Conservation (phyloP, 2,329 filamentous ascomycete species). For the Anthostomella pinea region DNA sequence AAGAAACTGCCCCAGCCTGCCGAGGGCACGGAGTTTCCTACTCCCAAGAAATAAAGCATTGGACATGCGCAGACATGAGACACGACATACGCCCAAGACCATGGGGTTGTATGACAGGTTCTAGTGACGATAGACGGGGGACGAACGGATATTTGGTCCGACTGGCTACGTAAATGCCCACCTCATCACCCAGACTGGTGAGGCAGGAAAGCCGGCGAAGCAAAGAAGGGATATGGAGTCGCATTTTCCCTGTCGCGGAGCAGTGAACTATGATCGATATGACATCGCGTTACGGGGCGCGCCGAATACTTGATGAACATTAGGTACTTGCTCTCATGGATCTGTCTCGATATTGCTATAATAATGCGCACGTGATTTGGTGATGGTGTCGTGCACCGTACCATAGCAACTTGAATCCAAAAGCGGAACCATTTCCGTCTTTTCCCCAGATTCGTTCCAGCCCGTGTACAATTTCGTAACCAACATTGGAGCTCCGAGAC, state of each 20-base stretch:
- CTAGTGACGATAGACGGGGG: background rate
- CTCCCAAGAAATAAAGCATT: constrained; percentile 12
- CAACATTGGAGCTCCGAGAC: too few relatives aligned
- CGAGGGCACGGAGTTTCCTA: constrained; percentile 63
- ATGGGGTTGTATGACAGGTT: background rate
- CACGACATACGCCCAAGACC: background rate
- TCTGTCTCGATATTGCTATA: too few relatives aligned
- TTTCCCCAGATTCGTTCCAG: constrained; percentile 3
- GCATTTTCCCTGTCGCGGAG: too few relatives aligned
- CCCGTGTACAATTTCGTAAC: too few relatives aligned
- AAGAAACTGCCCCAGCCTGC: constrained; percentile 95
- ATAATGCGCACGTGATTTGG: constrained; percentile 13
- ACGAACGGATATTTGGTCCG: background rate
- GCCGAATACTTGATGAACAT: too few relatives aligned
- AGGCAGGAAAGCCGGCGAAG: too few relatives aligned
- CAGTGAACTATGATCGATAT: too few relatives aligned
- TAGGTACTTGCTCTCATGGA: too few relatives aligned
- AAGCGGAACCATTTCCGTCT: constrained; percentile 18
- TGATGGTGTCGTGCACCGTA: constrained; percentile 2
- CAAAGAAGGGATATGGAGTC: background rate
- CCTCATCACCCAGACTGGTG: too few relatives aligned
- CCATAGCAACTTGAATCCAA: background rate
- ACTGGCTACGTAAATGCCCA: too few relatives aligned
- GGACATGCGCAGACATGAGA: background rate
- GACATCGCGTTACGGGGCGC: too few relatives aligned